Conservation (phyloP, 768 basidiomycete genomes). For the Calocybe indica region DNA sequence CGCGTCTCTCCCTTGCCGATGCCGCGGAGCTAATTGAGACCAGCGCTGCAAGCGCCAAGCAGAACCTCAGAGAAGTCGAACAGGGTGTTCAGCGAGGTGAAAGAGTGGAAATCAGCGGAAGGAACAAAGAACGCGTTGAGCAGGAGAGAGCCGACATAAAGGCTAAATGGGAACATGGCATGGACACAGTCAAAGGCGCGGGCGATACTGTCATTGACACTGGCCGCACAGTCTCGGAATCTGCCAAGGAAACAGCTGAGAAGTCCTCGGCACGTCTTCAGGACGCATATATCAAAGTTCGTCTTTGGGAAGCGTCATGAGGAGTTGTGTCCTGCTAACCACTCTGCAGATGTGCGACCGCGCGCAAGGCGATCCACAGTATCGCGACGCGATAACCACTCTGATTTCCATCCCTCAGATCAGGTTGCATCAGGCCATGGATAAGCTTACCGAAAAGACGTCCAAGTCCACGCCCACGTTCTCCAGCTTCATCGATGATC, state of each 20-base stretch:
- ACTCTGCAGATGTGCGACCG: slow-evolving; percentile 52
- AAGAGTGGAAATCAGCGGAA: slow-evolving; percentile 45
- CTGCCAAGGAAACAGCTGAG: slow-evolving; percentile 38
- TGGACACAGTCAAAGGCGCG: slow-evolving; percentile 56
- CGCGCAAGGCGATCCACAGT: slow-evolving; percentile 55
- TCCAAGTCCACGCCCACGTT: slow-evolving; percentile 32
- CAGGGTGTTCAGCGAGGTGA: slow-evolving; percentile 55
- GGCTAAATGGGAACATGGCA: slow-evolving; percentile 56
- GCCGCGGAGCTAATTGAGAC: slow-evolving; percentile 54
- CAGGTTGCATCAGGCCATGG: slow-evolving; percentile 51
- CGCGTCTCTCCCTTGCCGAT: slow-evolving; percentile 60
- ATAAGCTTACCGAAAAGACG: slow-evolving; percentile 24
- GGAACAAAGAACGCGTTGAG: slow-evolving; percentile 43
- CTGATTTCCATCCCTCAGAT: slow-evolving; percentile 52
- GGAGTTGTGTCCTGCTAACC: not conserved
- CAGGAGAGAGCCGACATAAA: slow-evolving; percentile 41
- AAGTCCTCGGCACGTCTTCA: slow-evolving; percentile 36
- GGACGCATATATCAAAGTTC: slow-evolving; percentile 49
- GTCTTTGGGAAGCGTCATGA: not conserved
- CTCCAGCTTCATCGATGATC: slow-evolving; percentile 52
- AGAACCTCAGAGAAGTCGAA: slow-evolving; percentile 49
- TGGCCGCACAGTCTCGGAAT: slow-evolving; percentile 35
- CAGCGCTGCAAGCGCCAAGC: slow-evolving; percentile 45
- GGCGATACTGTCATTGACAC: slow-evolving; percentile 55
- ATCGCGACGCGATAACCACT: slow-evolving; percentile 50